phyloP scores from a whole-genome alignment of 495 filamentous ascomycete species.

The Apiosordaria backusii region DNA sequence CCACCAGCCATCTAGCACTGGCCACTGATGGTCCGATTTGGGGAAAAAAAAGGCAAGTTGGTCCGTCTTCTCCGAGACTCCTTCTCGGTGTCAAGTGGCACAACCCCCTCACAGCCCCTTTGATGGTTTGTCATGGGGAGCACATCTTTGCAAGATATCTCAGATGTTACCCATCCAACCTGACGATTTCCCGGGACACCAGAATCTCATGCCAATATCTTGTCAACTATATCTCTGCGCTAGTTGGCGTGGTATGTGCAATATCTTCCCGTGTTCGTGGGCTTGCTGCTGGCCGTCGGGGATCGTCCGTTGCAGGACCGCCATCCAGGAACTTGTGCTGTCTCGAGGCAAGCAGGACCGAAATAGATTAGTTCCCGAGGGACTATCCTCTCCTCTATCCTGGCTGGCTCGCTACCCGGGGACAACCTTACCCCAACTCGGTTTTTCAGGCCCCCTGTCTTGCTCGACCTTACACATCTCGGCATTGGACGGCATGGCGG shows the following conservation, averaged over 20 bases:
- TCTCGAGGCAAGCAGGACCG: background rate
- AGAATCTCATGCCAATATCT: background rate
- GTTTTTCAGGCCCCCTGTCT: background rate
- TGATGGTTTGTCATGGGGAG: background rate
- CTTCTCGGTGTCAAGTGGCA: background rate
- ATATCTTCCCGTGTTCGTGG: constrained; percentile 7
- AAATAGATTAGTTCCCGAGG: constrained; percentile 16
- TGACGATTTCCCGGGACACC: background rate
- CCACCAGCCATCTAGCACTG: background rate
- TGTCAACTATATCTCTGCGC: background rate
- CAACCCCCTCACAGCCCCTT: background rate
- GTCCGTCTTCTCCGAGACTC: background rate
- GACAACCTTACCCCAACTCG: constrained; percentile 12
- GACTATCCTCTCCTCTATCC: constrained; percentile 1
- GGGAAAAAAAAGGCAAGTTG: background rate
- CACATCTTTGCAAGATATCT: background rate
- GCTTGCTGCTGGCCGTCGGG: constrained; percentile 4
- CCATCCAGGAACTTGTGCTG: constrained; percentile 13
- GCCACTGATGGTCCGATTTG: background rate
- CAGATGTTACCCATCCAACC: background rate
- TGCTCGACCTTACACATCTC: constrained; percentile 9
- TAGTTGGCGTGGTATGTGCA: background rate
- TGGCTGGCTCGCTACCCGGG: background rate
- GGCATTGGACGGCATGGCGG: constrained; percentile 17
- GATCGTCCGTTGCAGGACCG: constrained; percentile 11